Conservation (phyloP, 2,329 filamentous ascomycete genomes). For the Aspergillus sp. region DNA sequence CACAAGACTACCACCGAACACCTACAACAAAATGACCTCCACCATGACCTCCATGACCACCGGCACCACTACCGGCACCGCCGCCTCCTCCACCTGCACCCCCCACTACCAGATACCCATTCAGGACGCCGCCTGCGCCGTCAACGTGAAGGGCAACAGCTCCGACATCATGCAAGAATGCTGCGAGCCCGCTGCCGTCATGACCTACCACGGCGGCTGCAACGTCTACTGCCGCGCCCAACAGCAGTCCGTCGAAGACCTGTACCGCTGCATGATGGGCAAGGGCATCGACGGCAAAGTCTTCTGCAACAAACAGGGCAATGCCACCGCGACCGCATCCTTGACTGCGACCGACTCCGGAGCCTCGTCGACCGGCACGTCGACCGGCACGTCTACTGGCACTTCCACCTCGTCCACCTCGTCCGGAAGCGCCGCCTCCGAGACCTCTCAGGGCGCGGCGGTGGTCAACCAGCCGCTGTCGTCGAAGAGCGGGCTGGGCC, state of each 20-base stretch:
- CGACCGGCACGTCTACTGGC: slow-evolving; percentile 8
- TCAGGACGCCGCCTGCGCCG: slow-evolving; percentile 38
- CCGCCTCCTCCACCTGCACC: slow-evolving; percentile 14
- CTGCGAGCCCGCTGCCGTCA: slow-evolving; percentile 37
- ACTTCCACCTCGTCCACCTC: slow-evolving; percentile 7
- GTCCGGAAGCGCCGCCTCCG: slow-evolving; percentile 5
- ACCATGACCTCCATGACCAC: background rate
- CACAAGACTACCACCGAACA: too few species aligned
- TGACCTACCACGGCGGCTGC: slow-evolving; percentile 41
- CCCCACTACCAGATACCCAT: slow-evolving; percentile 36
- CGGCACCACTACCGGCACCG: slow-evolving; percentile 14
- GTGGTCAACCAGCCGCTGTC: slow-evolving; percentile 14
- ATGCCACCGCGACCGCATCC: slow-evolving; percentile 22
- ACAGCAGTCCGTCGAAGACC: slow-evolving; percentile 27
- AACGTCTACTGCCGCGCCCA: slow-evolving; percentile 43
- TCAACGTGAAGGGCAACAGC: slow-evolving; percentile 33
- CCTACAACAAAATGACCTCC: background rate
- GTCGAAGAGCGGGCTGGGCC: slow-evolving; percentile 20
- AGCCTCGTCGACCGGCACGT: slow-evolving; percentile 9
- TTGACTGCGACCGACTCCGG: slow-evolving; percentile 3
- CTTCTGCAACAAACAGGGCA: slow-evolving; percentile 37
- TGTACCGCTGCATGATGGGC: slow-evolving; percentile 32
- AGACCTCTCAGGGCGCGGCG: slow-evolving; percentile 10
- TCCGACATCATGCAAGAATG: slow-evolving; percentile 37
- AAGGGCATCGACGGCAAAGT: slow-evolving; percentile 32